A percentile compares a stretch with the other conserved stretches of the same genome.
phyloP scores from a whole-genome alignment of 495 filamentous ascomycete species.

The Clavariopsis aquatica region DNA sequence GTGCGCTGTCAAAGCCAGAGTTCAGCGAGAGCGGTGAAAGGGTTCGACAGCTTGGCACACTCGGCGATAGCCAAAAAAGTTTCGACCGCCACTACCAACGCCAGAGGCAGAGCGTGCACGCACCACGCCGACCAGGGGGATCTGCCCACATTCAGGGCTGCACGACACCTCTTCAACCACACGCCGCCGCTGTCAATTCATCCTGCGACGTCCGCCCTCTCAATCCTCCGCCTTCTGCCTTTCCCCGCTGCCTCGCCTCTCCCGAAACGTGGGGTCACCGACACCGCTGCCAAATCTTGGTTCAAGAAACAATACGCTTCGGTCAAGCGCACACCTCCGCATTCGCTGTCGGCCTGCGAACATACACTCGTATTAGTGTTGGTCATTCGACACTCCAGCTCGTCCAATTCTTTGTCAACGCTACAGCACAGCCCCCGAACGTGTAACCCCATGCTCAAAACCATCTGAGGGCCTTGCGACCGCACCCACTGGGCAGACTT shows the following conservation, averaged over 20 bases:
- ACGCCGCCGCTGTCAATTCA: neutral
- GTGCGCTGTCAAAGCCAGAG: neutral
- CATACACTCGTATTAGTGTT: too few species aligned
- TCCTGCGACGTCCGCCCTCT: neutral
- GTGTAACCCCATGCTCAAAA: constrained; percentile 21
- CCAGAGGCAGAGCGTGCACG: constrained; percentile 1
- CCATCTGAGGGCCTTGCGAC: constrained; percentile 16
- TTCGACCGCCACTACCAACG: constrained; percentile 6
- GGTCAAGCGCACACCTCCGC: too few species aligned
- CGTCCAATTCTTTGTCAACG: neutral
- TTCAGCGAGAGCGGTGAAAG: constrained; percentile 20
- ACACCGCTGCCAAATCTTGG: neutral
- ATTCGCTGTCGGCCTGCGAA: too few species aligned
- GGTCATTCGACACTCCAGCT: neutral
- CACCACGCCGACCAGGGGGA: constrained; percentile 12
- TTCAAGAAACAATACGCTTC: neutral
- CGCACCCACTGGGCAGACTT: constrained; percentile 28
- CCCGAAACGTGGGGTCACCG: neutral
- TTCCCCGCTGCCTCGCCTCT: constrained; percentile 5
- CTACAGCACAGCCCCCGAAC: constrained; percentile 23
- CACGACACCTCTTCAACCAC: neutral
- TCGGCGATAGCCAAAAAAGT: constrained; percentile 22
- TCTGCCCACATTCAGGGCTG: neutral
- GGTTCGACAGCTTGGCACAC: neutral
- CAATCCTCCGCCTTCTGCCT: neutral